A percentile compares a stretch with the other conserved stretches of the same genome.
Evolutionary conservation across 2,329 filamentous ascomycete species (phyloP).

Genomic region (Botrytis aclada): DNA sequence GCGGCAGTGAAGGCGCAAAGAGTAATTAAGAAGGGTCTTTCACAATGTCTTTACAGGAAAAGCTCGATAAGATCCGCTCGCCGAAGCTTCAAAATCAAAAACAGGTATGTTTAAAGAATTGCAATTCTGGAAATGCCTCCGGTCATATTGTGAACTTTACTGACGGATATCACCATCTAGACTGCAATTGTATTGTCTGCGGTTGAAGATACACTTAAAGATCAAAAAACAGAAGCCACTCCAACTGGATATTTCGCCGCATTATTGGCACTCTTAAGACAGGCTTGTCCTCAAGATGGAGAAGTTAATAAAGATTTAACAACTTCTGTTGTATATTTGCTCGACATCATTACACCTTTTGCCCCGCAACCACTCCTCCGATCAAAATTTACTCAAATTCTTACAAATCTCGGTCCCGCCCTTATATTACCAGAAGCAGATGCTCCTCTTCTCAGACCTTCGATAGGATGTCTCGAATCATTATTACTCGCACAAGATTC

Average conservation of each 20-base stretch:
- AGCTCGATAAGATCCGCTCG: constrained; percentile 94
- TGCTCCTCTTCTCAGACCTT: constrained; percentile 79
- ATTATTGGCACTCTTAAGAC: constrained; percentile 81
- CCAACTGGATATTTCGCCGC: constrained; percentile 94
- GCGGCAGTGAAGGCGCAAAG: constrained; percentile 31
- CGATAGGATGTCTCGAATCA: constrained; percentile 92
- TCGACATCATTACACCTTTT: constrained; percentile 85
- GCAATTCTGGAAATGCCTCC: constrained; percentile 19
- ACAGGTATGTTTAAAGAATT: constrained; percentile 57
- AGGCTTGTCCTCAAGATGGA: constrained; percentile 63
- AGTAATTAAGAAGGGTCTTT: constrained; percentile 28
- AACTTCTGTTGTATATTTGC: constrained; percentile 86
- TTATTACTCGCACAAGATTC: constrained; percentile 85
- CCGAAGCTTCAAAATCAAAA: constrained; percentile 95
- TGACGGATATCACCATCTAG: constrained; percentile 43
- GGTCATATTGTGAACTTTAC: constrained; percentile 15
- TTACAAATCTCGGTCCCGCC: constrained; percentile 79
- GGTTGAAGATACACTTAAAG: constrained; percentile 87
- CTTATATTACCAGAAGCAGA: constrained; percentile 78
- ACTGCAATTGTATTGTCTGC: constrained; percentile 83
- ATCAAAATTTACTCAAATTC: constrained; percentile 92
- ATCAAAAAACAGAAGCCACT: constrained; percentile 78
- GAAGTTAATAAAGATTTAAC: constrained; percentile 78
- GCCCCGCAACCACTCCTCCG: constrained; percentile 83
- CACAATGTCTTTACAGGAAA: constrained; percentile 72